Evolutionary conservation across 257 asterid genomes (phyloP), one percentile per base, ranked within the genome.

Genomic region (Solanum pinnatisectum): DNA sequence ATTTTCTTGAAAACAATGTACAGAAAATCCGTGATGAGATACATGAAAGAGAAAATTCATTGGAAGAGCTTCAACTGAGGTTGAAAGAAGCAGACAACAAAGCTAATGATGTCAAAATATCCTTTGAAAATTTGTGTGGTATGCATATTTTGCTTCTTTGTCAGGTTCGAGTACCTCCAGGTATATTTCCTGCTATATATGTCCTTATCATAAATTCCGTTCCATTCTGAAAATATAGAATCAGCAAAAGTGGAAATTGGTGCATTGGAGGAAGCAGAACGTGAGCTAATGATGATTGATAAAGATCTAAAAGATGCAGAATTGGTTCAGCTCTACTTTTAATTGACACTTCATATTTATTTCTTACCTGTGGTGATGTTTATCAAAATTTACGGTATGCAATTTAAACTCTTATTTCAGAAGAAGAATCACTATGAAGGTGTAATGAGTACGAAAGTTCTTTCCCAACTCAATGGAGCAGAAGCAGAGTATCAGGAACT

Each of bases 251-350:
- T 88, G 76, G 99, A 95, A 52, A 84, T 93, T 84, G 95, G 94
- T 68, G 96, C 96, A 82, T 91, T 94, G 88, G 94, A 89, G 36
- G 92, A 90, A 90, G 98, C 98, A 67, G 99, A 97, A 90, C 70
- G 82, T 30, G 95, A 94, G 89, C 89, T 96, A 79, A 88, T 90
- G 93, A 71, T 22, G 83, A 90, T 94, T 85, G 96, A 94, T 91
- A 89, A 86, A 73, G 94, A 94, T 65, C 86, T 92, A 67, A 87
- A 87, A 65, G 91, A 81, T 74, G 98, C 95, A 2, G 94, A 94
- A 88, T 36, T 18, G 94, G 99, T 96, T 78, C 68, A 56, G 44
- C 32, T 77, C 60, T 84, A 40, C 60, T 88, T 46, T 81, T 82
- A 86, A 46, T 46, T 85, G 78, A 81, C 91, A 87, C 52, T 70